Evolutionary conservation across 306 rosid genomes (phyloP).

Genomic region (Quercus dentata): DNA sequence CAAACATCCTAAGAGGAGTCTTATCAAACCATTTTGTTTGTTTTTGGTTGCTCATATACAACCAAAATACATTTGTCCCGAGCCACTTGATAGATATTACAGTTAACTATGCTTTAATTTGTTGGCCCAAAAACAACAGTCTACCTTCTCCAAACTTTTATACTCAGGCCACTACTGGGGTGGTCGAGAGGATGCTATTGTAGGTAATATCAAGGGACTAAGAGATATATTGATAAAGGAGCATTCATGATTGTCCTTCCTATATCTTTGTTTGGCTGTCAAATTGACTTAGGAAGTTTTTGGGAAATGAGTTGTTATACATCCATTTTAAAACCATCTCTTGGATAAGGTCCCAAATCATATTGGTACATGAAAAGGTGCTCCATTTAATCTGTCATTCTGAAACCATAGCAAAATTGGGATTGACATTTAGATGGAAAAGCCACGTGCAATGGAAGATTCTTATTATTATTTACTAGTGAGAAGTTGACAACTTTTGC

Average conservation of each 20-base stretch:
- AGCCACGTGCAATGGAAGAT: not conserved
- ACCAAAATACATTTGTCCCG: not conserved
- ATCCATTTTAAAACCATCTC: not conserved
- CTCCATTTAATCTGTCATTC: not conserved
- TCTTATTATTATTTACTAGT: not conserved
- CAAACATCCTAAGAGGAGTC: not conserved
- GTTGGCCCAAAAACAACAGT: not conserved
- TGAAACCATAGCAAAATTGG: not conserved
- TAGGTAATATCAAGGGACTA: not conserved
- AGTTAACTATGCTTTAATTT: not conserved
- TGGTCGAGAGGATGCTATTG: not conserved
- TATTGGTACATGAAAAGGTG: not conserved
- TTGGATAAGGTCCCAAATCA: not conserved
- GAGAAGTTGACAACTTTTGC: not conserved
- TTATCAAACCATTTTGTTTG: not conserved
- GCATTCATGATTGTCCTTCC: not conserved
- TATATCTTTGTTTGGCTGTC: not conserved
- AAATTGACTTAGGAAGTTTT: not conserved
- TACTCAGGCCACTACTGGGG: not conserved
- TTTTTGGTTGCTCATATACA: not conserved
- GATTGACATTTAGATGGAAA: not conserved
- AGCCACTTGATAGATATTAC: not conserved
- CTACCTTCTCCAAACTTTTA: not conserved
- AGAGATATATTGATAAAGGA: not conserved
- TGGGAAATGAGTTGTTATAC: not conserved